Percentiles rank a stretch among this genome's conserved stretches.
Evolutionary conservation across 2,329 filamentous ascomycete genomes (phyloP).

Genomic region (Fusarium avenaceum): DNA sequence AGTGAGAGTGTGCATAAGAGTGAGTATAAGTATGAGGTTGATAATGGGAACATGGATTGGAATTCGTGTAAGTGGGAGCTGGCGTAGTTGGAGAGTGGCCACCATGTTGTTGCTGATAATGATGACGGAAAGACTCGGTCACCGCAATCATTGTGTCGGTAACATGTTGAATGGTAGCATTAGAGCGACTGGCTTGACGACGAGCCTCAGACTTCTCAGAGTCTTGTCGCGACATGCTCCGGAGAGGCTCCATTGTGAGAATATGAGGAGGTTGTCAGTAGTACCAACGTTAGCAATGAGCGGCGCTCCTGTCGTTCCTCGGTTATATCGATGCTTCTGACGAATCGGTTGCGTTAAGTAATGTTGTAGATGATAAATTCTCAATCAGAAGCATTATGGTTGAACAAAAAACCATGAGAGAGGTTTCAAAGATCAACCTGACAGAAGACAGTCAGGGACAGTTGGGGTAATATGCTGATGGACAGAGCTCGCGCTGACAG

Average conservation of each 20-base stretch:
- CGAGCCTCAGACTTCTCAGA: conserved; percentile 44
- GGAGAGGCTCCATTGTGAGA: conserved; percentile 43
- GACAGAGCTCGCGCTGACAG: conserved; percentile 20
- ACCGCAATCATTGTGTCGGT: conserved; percentile 47
- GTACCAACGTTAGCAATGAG: conserved; percentile 21
- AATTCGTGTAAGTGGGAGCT: conserved; percentile 40
- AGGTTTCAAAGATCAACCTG: conserved; percentile 4
- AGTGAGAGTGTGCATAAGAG: conserved; percentile 15
- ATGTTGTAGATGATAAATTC: background rate
- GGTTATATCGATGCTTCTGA: background rate
- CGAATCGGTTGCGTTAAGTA: background rate
- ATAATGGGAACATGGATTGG: conserved; percentile 4
- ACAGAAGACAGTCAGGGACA: conserved; percentile 14
- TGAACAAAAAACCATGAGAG: conserved; percentile 22
- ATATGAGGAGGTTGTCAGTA: conserved; percentile 30
- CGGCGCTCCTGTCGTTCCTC: conserved; percentile 27
- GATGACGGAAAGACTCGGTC: conserved; percentile 47
- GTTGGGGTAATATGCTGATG: conserved; percentile 18
- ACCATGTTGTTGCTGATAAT: conserved; percentile 38
- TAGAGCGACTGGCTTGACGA: conserved; percentile 32
- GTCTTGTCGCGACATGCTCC: conserved; percentile 34
- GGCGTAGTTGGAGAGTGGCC: conserved; percentile 38
- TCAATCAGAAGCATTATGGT: conserved; percentile 8
- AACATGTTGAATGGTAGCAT: conserved; percentile 40
- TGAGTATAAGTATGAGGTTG: background rate